Conservation (phyloP, 257 asterid genomes). For the Solanum microdontum region DNA sequence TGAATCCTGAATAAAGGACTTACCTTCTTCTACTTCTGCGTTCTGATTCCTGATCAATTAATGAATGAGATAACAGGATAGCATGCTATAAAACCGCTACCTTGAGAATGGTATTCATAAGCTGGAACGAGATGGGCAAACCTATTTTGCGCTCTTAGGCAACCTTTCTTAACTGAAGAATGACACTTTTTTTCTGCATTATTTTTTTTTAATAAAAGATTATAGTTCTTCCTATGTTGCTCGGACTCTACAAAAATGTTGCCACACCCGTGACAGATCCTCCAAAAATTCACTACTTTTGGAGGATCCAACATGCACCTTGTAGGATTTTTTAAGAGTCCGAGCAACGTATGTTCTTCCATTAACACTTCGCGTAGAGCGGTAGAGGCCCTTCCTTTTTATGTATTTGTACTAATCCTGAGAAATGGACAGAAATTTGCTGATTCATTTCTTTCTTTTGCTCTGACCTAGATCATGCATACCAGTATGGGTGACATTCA, state of each 20-base stretch:
- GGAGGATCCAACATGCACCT: neutral
- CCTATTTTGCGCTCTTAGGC: neutral
- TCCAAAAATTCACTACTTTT: neutral
- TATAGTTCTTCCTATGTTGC: neutral
- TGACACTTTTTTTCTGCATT: neutral
- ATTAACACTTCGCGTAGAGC: neutral
- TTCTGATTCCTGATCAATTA: neutral
- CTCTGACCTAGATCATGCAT: constrained; percentile 60
- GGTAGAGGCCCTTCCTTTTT: neutral
- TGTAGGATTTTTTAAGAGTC: neutral
- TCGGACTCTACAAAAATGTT: neutral
- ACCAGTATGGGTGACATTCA: constrained; percentile 97
- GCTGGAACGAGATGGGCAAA: neutral
- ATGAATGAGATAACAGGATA: neutral
- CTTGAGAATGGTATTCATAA: neutral
- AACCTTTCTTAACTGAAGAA: neutral
- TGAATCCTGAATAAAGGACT: neutral
- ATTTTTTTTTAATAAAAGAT: neutral
- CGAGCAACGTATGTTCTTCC: neutral
- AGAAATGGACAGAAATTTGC: neutral
- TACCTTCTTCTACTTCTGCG: neutral
- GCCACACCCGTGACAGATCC: neutral
- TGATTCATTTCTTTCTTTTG: neutral
- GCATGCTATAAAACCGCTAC: neutral
- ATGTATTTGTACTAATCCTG: neutral